Evolutionary conservation across 768 basidiomycete species (phyloP), one percentile per base, ranked within the genome.

Genomic region (Mycena kentingensis): DNA sequence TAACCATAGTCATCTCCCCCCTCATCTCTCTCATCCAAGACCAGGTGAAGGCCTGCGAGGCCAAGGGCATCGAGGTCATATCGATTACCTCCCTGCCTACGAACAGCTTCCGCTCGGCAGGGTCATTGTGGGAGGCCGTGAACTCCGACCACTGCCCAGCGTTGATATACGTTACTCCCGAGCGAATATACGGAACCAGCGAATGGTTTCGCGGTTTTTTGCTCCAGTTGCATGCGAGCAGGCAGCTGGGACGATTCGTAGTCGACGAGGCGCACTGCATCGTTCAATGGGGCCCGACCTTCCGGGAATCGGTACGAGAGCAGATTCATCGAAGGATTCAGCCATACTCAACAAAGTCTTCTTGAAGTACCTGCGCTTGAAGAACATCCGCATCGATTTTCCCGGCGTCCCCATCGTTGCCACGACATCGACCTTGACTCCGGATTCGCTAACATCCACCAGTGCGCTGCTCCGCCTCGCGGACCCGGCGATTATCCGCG

Each of bases 401-500:
- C 31, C 31, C 8, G 8, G 10, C 10, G 31, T 32, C 31, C 31
- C 31, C 31, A 32, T 32, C 8, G 31, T 32, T 16, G 31, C 31
- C 8, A 8, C 16, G 31, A 32, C 31, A 8, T 8, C 31, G 31
- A 32, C 31, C 31, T 8, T 16, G 31, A 32, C 31, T 8, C 10
- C 31, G 16, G 31, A 32, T 8, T 32, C 31, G n/a, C n/a, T n/a
- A n/a, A n/a, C n/a, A n/a, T n/a, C n/a, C n/a, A n/a, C n/a, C n/a
- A n/a, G n/a, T n/a, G n/a, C n/a, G n/a, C n/a, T n/a, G n/a, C n/a
- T n/a, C n/a, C n/a, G n/a, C n/a, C 77, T 88, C 52, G 53, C 62
- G 26, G 64, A 68, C 47, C 73, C 80, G 37, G 67, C 70, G 3
- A 67, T 76, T n/a, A 70, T 87, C 32, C 73, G 69, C 11, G 78